Evolutionary conservation across 768 basidiomycete genomes (phyloP).

Genomic region (Crucibulum laeve): DNA sequence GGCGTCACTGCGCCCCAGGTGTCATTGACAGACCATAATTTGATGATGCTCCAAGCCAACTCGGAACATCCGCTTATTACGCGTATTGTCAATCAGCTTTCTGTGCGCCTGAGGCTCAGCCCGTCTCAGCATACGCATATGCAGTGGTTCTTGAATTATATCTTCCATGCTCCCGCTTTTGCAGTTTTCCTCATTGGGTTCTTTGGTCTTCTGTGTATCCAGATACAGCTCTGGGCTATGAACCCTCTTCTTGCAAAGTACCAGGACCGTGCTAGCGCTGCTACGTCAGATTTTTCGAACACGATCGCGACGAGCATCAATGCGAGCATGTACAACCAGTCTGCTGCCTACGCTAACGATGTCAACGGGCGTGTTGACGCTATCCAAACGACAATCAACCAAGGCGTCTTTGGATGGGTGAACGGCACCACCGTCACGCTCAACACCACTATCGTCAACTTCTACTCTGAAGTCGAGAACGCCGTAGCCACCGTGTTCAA

Average conservation of each 20-base stretch:
- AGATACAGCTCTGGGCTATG: conserved; percentile 82
- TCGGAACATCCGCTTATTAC: conserved; percentile 72
- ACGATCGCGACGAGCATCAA: conserved; percentile 77
- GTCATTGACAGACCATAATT: conserved; percentile 68
- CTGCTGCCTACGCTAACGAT: conserved; percentile 67
- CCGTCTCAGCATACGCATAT: conserved; percentile 63
- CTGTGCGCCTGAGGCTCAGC: conserved; percentile 46
- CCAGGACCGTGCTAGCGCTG: conserved; percentile 52
- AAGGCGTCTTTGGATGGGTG: conserved; percentile 93
- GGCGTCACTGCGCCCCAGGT: conserved; percentile 42
- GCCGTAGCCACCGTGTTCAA: conserved; percentile 79
- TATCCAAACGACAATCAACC: conserved; percentile 76
- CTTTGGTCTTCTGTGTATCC: conserved; percentile 80
- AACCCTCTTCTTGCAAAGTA: conserved; percentile 70
- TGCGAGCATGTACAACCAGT: conserved; percentile 78
- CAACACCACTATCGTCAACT: conserved; percentile 80
- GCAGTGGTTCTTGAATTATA: conserved; percentile 87
- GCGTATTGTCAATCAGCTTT: conserved; percentile 53
- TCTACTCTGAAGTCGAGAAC: conserved; percentile 83
- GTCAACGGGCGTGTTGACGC: conserved; percentile 69
- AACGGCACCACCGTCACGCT: conserved; percentile 84
- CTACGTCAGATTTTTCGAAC: conserved; percentile 62
- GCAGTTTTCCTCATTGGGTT: conserved; percentile 92
- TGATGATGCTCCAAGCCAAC: conserved; percentile 69
- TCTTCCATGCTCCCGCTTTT: conserved; percentile 88